Percentiles rank a stretch among this genome's conserved stretches.
phyloP scores from a whole-genome alignment of 148 eudicot genomes.

The Selenicereus undatus region DNA sequence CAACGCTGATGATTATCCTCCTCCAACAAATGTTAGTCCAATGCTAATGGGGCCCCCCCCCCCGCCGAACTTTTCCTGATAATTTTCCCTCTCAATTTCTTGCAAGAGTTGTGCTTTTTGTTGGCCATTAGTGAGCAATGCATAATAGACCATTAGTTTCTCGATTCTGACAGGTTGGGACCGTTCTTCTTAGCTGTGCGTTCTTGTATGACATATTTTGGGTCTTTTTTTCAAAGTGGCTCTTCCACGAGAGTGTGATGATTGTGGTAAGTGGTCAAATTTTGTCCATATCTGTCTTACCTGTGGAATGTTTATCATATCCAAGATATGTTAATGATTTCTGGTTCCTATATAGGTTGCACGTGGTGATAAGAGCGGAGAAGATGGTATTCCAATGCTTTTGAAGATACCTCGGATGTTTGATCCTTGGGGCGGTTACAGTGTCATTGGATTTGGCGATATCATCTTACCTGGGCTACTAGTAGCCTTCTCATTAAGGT shows the following conservation, averaged over 20 bases:
- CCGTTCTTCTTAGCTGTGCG: constrained; percentile 91
- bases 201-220: constrained; percentile 96
- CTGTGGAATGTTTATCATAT: constrained; percentile 7
- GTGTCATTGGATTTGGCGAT: constrained; percentile 98
- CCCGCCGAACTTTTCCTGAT: too few species aligned
- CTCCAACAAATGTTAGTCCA: too few species aligned
- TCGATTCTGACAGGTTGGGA: constrained; percentile 67
- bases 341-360: constrained; percentile 60
- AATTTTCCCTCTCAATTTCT: too few species aligned
- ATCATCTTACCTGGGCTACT: constrained; percentile 90
- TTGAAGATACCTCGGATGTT: constrained; percentile 93
- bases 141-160: background rate
- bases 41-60: too few species aligned
- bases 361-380: constrained; percentile 95
- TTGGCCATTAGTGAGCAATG: background rate
- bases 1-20: background rate
- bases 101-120: too few species aligned
- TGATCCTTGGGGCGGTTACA: constrained; percentile 99
- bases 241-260: constrained; percentile 98
- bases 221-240: constrained; percentile 84
- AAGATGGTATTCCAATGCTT: constrained; percentile 98
- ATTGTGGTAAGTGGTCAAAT: constrained; percentile 70
- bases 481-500: constrained; percentile 90
- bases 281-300: background rate
- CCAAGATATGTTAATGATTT: constrained; percentile 6